A percentile compares a stretch with the other conserved stretches of the same genome.
phyloP scores from a whole-genome alignment of 768 basidiomycete species.

The Leccinum subgranulosum region DNA sequence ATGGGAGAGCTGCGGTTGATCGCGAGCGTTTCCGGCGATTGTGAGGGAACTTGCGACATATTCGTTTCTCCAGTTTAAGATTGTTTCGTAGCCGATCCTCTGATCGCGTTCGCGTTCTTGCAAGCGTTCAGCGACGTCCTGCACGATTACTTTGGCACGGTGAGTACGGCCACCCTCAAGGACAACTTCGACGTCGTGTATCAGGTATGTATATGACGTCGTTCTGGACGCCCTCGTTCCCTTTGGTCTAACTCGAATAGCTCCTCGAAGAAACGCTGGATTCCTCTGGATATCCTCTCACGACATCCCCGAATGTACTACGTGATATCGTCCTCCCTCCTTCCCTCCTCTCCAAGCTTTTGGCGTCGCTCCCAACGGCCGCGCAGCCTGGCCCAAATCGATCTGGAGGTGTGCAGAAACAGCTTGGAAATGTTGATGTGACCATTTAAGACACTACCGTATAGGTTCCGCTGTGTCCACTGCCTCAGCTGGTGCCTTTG shows the following conservation, averaged over 20 bases:
- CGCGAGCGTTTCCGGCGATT: conserved; percentile 80
- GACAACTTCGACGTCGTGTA: conserved; percentile 96
- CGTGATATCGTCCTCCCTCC: conserved; percentile 94
- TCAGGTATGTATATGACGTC: conserved; percentile 51
- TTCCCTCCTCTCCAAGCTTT: conserved; percentile 73
- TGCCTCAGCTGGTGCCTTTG: conserved; percentile 53
- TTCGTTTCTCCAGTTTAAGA: background rate
- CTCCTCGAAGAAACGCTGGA: conserved; percentile 95
- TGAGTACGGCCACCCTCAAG: conserved; percentile 74
- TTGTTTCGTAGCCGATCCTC: conserved; percentile 66
- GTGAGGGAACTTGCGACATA: conserved; percentile 37
- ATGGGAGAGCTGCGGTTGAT: conserved; percentile 74
- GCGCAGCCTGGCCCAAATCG: conserved; percentile 26
- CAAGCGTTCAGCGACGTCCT: conserved; percentile 83
- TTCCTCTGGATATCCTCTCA: conserved; percentile 87
- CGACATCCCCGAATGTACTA: conserved; percentile 85
- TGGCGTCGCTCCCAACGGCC: conserved; percentile 36
- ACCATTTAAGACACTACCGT: background rate
- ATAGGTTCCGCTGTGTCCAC: conserved; percentile 34
- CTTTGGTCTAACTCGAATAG: conserved; percentile 35
- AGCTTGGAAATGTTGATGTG: background rate
- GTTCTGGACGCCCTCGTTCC: background rate
- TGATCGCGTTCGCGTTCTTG: conserved; percentile 86
- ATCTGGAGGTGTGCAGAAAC: conserved; percentile 22
- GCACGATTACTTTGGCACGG: conserved; percentile 82